phyloP scores from a whole-genome alignment of 2,329 filamentous ascomycete genomes.

The Alternaria brassicae region DNA sequence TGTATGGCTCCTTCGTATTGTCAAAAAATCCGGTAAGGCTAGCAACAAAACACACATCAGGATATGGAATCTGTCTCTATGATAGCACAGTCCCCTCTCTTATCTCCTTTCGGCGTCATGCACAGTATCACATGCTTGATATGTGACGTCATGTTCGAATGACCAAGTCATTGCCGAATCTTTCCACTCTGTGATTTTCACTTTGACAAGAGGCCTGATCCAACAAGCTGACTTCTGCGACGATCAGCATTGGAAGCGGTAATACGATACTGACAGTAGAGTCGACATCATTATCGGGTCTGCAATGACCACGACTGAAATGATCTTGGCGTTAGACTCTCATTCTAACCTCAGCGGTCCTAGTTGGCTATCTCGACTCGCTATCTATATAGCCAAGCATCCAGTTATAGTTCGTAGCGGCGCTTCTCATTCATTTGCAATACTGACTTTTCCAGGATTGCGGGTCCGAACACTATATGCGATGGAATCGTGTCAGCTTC shows the following conservation, averaged over 20 bases:
- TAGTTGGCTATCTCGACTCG: neutral
- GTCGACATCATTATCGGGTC: neutral
- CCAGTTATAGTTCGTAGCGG: neutral
- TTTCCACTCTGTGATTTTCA: neutral
- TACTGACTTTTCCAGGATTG: neutral
- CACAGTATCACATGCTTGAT: no score
- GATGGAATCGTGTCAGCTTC: neutral
- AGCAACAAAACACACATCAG: neutral
- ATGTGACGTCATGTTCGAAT: neutral
- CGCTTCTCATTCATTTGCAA: neutral
- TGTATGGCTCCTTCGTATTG: neutral
- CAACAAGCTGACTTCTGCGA: neutral
- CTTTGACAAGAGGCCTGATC: neutral
- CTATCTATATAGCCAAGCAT: neutral
- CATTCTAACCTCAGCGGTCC: neutral
- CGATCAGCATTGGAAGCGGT: neutral
- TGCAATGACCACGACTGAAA: neutral
- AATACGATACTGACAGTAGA: neutral
- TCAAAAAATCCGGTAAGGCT: neutral
- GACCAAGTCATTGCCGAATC: neutral
- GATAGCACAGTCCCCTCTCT: neutral
- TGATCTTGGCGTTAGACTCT: neutral
- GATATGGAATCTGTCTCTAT: neutral
- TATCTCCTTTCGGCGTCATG: neutral
- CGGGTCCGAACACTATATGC: slow-evolving; percentile 1